These are phyloP conservation scores for Henckelia pumila DNA, from an alignment of 257 asterid genomes.

Conservation along the genomic window DNA sequence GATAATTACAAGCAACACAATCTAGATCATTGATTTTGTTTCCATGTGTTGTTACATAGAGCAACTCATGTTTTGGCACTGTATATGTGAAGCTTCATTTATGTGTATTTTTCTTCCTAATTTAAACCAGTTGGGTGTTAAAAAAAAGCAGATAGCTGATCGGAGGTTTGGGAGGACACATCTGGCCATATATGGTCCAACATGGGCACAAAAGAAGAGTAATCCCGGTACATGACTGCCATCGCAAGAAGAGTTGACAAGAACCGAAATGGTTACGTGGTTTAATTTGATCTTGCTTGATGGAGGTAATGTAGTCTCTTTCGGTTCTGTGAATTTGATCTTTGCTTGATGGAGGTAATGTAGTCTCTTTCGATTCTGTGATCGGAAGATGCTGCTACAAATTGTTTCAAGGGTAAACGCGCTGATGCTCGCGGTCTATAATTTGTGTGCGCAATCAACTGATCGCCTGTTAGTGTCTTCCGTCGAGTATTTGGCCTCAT, in stretches of 20 bases:
- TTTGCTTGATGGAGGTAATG: neutral
- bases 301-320: neutral
- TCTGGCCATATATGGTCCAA: constrained; percentile 92
- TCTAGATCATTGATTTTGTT: neutral
- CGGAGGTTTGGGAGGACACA: constrained; percentile 95
- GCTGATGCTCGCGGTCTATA: too few relatives aligned
- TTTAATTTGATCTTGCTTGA: constrained; percentile 13
- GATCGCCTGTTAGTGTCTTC: too few relatives aligned
- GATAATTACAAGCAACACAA: neutral
- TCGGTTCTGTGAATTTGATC: neutral
- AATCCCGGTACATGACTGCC: constrained; percentile 27
- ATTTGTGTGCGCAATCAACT: too few relatives aligned
- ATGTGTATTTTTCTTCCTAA: neutral
- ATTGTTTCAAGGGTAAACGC: too few relatives aligned
- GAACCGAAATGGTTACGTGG: constrained; percentile 4
- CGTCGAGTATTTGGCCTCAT: too few relatives aligned
- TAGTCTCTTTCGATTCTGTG: neutral
- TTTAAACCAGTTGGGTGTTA: neutral
- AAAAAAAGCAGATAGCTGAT: constrained; percentile 77
- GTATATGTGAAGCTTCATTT: neutral
- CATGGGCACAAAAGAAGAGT: constrained; percentile 82
- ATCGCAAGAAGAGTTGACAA: constrained; percentile 6
- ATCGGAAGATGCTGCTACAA: too few relatives aligned
- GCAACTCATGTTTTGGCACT: neutral
- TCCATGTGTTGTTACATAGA: neutral